phyloP scores from a whole-genome alignment of 345 rosid genomes.

The Citrus medica region DNA sequence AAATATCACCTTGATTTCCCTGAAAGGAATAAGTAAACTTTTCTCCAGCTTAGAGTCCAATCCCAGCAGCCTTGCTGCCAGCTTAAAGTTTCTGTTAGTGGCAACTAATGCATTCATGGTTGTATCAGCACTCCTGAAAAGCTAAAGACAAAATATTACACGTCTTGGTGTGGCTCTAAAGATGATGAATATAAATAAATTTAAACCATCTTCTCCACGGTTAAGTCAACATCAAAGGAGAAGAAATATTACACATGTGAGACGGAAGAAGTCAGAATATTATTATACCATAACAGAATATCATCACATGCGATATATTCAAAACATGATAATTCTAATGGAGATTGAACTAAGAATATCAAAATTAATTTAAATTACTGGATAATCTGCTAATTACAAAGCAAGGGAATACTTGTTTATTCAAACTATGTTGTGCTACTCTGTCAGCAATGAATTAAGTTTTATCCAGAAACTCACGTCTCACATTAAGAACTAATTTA shows the following conservation, averaged over 20 bases:
- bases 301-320: background rate
- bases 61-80: conserved; percentile 84
- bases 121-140: conserved; percentile 16
- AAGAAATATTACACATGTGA: background rate
- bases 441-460: background rate
- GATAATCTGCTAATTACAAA: background rate
- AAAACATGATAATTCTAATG: background rate
- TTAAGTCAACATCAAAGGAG: background rate
- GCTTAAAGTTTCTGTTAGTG: conserved; percentile 92
- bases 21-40: conserved; percentile 89
- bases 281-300: background rate
- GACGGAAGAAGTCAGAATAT: background rate
- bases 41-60: conserved; percentile 96
- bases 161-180: background rate
- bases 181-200: conserved; percentile 9
- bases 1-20: conserved; percentile 80
- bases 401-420: background rate
- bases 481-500: background rate
- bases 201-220: conserved; percentile 5
- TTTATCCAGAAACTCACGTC: background rate
- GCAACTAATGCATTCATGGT: conserved; percentile 95
- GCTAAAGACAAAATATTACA: background rate
- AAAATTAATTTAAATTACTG: background rate
- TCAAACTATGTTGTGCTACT: background rate
- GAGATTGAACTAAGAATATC: background rate